Conservation (phyloP, 2,329 filamentous ascomycete species). For the Trichoderma gracile region DNA sequence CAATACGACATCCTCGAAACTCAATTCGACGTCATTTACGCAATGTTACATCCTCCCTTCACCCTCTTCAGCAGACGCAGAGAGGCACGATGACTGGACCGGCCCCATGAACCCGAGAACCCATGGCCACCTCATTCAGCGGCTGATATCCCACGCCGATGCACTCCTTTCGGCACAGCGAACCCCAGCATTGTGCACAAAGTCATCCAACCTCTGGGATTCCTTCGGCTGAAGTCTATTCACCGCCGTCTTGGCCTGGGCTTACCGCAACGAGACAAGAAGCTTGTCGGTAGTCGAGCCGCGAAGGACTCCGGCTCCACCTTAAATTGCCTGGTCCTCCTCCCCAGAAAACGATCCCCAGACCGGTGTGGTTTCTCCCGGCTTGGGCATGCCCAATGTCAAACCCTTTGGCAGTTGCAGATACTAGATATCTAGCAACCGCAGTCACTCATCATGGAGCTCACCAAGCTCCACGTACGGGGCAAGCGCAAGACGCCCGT, state of each 20-base stretch:
- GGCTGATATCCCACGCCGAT: too few species aligned
- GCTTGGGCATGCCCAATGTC: neutral
- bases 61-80: too few species aligned
- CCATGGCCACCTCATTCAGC: too few species aligned
- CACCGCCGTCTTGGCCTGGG: conserved; percentile 14
- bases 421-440: neutral
- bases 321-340: conserved; percentile 8
- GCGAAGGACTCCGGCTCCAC: conserved; percentile 13
- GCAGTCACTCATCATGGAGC: conserved; percentile 26
- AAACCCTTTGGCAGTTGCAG: neutral
- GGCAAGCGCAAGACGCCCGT: conserved; percentile 45
- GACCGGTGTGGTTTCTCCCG: neutral
- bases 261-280: conserved; percentile 23
- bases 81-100: too few species aligned
- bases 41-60: too few species aligned
- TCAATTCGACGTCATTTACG: too few species aligned
- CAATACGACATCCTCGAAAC: too few species aligned
- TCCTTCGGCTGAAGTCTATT: conserved; percentile 22
- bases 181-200: conserved; percentile 1
- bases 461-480: conserved; percentile 52
- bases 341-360: conserved; percentile 5
- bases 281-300: conserved; percentile 22
- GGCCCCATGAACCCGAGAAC: too few species aligned
- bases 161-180: neutral
- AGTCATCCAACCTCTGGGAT: neutral